Evolutionary conservation across 2,329 filamentous ascomycete species (phyloP).

Genomic region (Setomelanomma holmii): DNA sequence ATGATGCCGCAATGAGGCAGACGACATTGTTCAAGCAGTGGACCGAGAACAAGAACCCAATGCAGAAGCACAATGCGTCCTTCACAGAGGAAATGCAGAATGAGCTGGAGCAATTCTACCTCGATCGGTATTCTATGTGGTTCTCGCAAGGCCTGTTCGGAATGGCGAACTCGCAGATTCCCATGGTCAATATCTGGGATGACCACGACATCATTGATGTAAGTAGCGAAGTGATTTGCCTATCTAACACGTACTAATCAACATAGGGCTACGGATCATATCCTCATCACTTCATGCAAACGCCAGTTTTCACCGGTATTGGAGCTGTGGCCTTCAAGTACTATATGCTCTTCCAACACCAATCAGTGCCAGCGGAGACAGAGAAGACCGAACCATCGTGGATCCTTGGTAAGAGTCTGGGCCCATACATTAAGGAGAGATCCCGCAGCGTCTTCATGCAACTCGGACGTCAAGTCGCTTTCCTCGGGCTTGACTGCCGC

Average conservation of each 20-base stretch:
- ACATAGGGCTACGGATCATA: conserved; percentile 87
- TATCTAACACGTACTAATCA: conserved; percentile 64
- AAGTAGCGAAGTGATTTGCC: conserved; percentile 18
- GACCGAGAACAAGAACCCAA: conserved; percentile 79
- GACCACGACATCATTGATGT: conserved; percentile 73
- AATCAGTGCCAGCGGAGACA: conserved; percentile 82
- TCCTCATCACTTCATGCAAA: conserved; percentile 87
- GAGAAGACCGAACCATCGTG: conserved; percentile 88
- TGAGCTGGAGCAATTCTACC: conserved; percentile 86
- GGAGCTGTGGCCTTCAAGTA: conserved; percentile 97
- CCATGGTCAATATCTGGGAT: conserved; percentile 98
- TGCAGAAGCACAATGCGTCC: conserved; percentile 78
- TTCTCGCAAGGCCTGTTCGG: conserved; percentile 95
- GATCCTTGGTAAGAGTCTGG: conserved; percentile 79
- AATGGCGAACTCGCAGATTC: conserved; percentile 92
- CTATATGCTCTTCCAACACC: conserved; percentile 98
- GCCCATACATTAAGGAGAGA: conserved; percentile 87
- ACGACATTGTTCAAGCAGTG: conserved; percentile 81
- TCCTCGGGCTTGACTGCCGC: conserved; percentile 88
- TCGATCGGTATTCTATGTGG: conserved; percentile 90
- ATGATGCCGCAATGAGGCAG: conserved; percentile 80
- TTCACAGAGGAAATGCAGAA: conserved; percentile 85
- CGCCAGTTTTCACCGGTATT: conserved; percentile 86
- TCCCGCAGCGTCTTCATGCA: conserved; percentile 88
- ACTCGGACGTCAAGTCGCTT: conserved; percentile 77